Conservation (phyloP, 352 stramenopile species). For the Globisporangium emineosum region DNA sequence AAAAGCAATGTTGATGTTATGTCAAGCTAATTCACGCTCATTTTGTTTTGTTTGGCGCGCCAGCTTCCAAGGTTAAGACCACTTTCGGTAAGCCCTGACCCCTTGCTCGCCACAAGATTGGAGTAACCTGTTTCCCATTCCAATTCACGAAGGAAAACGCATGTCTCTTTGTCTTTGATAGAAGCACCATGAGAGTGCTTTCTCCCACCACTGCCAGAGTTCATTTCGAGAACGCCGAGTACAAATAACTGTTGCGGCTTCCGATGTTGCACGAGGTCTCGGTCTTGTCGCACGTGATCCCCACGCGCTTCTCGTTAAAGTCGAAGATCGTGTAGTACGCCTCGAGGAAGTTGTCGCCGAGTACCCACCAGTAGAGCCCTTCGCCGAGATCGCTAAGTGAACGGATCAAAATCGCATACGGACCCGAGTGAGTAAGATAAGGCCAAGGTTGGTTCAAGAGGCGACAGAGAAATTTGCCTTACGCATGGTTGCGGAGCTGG, state of each 20-base stretch:
- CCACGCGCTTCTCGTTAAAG: slow-evolving; percentile 36
- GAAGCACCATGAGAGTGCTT: no score
- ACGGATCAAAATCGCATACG: background rate
- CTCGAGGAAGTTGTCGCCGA: slow-evolving; percentile 56
- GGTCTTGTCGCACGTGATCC: slow-evolving; percentile 37
- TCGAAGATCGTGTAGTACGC: slow-evolving; percentile 70
- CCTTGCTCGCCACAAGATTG: no score
- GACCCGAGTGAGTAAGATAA: background rate
- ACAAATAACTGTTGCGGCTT: background rate
- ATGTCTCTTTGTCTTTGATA: no score
- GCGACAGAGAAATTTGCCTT: slow-evolving; percentile 3
- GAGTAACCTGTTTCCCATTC: no score
- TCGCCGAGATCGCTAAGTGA: slow-evolving; percentile 32
- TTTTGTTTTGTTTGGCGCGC: no score
- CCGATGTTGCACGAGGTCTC: slow-evolving; percentile 17
- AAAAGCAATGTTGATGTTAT: no score
- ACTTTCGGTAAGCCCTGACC: no score
- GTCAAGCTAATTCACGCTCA: no score
- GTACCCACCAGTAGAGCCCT: slow-evolving; percentile 52
- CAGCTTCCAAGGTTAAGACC: no score
- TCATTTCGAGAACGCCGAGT: background rate
- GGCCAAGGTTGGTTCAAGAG: background rate
- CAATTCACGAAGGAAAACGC: background rate
- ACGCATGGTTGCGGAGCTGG: slow-evolving; percentile 43
- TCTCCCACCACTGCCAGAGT: background rate